Evolutionary conservation across 2,329 filamentous ascomycete genomes (phyloP), one percentile per base, ranked within the genome.

Genomic region (Xylariales sp.): DNA sequence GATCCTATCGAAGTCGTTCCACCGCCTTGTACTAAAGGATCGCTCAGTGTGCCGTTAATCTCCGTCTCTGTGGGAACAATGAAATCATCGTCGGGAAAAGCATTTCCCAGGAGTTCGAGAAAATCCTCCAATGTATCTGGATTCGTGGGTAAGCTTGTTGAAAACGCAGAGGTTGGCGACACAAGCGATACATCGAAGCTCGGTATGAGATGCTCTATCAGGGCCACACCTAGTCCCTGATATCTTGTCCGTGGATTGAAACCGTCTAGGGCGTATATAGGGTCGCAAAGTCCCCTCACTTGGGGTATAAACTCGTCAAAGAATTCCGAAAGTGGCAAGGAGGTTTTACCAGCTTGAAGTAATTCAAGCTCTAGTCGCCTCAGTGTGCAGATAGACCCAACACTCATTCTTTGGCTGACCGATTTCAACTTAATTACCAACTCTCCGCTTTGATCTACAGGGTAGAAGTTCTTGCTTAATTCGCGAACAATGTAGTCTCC

Each of bases 321-420:
- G 44, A 64, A 68, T 7, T 47, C 39, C 5, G 54, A 46, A 0
- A 59, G 43, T 6, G 58, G 49, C 25, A 74, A 41, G 17, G 61
- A 50, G 49, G 75, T 72, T 62, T 69, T 74, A 46, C 72, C 74
- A 11, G 62, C 63, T 38, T 69, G 62, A 35, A 77, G 60, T 5
- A 76, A 49, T 40, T 75, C 70, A 14, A 78, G 52, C 51, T 78
- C 74, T 2, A 74, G 53, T 31, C 63, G 65, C 12, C 74, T 65
- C 14, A 67, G 56, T 13, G 65, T 70, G 12, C 46, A 51, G 15
- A 70, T 56, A 29, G 50, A 52, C 7, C 62, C 63, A n/a, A 48
- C 52, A 20, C 50, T 51, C 34, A 69, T 52, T 12, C 56, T 60
- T 27, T 58, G 53, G 17, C 56, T 44, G 5, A 76, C 52, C 4